Percentiles rank a stretch among this genome's conserved stretches.
phyloP scores from a whole-genome alignment of 2,329 filamentous ascomycete genomes.

The Dactylella cylindrospora region DNA sequence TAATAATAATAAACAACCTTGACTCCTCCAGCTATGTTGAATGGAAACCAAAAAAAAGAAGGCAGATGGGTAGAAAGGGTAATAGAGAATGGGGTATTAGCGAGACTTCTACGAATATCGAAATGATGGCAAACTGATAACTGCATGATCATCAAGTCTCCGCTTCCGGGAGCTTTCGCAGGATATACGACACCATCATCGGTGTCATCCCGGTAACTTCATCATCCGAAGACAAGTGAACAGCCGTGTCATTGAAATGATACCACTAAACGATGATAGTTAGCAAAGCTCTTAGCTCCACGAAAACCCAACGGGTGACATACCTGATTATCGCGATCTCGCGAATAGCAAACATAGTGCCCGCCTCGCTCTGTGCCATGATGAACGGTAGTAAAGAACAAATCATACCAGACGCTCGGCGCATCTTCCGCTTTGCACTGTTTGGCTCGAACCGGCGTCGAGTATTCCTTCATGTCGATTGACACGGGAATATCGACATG shows the following conservation, averaged over 20 bases:
- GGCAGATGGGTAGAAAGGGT: background rate
- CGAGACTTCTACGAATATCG: too few relatives aligned
- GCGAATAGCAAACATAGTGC: constrained; percentile 38
- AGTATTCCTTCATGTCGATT: constrained; percentile 33
- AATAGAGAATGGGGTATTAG: background rate
- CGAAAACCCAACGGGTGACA: background rate
- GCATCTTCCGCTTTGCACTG: constrained; percentile 34
- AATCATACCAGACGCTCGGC: constrained; percentile 38
- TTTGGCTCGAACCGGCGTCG: constrained; percentile 13
- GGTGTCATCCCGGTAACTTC: constrained; percentile 33
- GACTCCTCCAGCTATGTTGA: too few relatives aligned
- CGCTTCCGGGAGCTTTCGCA: constrained; percentile 32
- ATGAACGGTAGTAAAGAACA: constrained; percentile 41
- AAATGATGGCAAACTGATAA: too few relatives aligned
- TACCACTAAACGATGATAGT: constrained; percentile 28
- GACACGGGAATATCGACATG: constrained; percentile 35
- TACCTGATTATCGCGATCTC: constrained; percentile 38
- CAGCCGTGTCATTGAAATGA: constrained; percentile 33
- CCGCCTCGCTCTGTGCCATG: constrained; percentile 32
- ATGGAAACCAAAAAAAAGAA: background rate
- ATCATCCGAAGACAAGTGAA: constrained; percentile 23
- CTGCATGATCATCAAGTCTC: constrained; percentile 13
- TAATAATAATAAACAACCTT: too few relatives aligned
- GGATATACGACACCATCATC: constrained; percentile 42
- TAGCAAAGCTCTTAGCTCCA: background rate